Evolutionary conservation across 345 rosid genomes (phyloP), one percentile per base, ranked within the genome.

Genomic region (Camelina laxa): DNA sequence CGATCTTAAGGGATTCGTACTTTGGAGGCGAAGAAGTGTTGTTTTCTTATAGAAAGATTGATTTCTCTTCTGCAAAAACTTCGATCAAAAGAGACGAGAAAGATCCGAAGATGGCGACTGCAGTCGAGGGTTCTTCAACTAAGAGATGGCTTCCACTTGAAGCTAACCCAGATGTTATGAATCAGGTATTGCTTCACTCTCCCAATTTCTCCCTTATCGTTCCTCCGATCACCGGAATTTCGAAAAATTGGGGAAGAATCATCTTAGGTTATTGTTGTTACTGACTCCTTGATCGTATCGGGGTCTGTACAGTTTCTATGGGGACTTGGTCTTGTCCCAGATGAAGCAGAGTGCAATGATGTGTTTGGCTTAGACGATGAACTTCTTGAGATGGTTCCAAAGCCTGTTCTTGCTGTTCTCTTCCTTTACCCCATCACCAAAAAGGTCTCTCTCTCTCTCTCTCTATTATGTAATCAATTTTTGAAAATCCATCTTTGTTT

Each of bases 61-160:
- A 27, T 41, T 56, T 56, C 31, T 56, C 31, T 50, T 61, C 51
- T 14, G 48, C 65, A n/a, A n/a, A 63, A 42, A 14, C 4, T 27
- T 24, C 53, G 60, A 65, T 71, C 71, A 27, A 50, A 27, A 60
- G 47, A 33, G 54, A 60, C 19, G 47, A 55, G 60, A 54, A 58
- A 62, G 65, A 70, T 57, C 49, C 77, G 64, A 60, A 80, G 63
- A 91, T 90, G 98, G 84, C 96, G 35, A 84, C 89, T 2, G 1
- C 49, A 7, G 82, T 69, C 64, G 91, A 87, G 74, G 69, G 83
- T 65, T 79, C 91, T 48, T 75, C 87, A 57, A 76, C 91, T 54
- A 90, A 90, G 86, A 80, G 87, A 80, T 92, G 99, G 99, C 99
- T 95, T 84, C 99, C 97, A 76, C 92, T 95, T 41, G 99, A 95